Evolutionary conservation across 768 basidiomycete genomes (phyloP), one percentile per base, ranked within the genome.

Genomic region (Gymnopilus dilepis): DNA sequence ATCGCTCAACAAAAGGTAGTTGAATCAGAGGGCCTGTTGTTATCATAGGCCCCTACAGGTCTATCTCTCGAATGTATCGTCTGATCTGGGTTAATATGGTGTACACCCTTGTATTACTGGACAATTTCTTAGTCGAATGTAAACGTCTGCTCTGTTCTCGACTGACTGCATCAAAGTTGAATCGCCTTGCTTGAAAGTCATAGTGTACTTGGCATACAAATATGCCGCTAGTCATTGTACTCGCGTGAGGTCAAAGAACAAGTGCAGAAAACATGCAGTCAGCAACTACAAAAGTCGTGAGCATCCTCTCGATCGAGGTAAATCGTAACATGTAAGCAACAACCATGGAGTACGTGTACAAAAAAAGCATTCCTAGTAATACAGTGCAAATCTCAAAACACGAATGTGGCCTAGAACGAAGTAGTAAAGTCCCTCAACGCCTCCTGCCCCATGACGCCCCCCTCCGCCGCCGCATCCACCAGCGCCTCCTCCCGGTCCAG

Each of bases 361-460:
- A 17, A 15, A 54, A 54, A 54, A 22, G 22, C 15, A 62, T 53
- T 33, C 57, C 26, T 66, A 67, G 59, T 63, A 55, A 59, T 65
- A 62, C 59, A 66, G 30, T n/a, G n/a, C n/a, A 56, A 61, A 37
- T 58, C 57, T 48, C 61, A 50, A 56, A 54, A 62, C 62, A 64
- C 43, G n/a, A 62, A 37, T 42, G 21, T 26, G 22, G 56, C 61
- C 76, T 67, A 86, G 64, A 83, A 86, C 47, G 69, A 76, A 54
- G 78, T 80, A 48, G 86, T 87, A 71, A 88, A 88, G 73, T 88
- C 86, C 68, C 85, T 77, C 60, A 78, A 81, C 6, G 72, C 67
- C 64, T 87, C 83, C 66, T 85, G 82, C 28, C 73, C 76, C 71
- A 85, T 82, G n/a, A 86, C 73, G 8, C 78, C 83, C 28, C 80